phyloP scores from a whole-genome alignment of 2,329 filamentous ascomycete species.

The Botrytis tulipae region DNA sequence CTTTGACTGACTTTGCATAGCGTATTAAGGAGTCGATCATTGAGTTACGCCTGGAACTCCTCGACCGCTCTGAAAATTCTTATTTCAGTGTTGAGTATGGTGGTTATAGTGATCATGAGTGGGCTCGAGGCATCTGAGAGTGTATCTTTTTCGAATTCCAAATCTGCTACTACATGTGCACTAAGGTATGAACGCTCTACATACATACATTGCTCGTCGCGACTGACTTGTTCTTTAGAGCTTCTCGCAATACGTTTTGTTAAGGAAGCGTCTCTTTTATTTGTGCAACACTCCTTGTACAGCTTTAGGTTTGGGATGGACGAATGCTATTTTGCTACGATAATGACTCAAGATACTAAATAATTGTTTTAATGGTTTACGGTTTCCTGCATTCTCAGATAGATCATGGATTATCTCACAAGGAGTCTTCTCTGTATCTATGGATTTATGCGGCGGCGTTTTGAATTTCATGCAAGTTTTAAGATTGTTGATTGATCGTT shows the following conservation, averaged over 20 bases:
- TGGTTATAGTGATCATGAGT: conserved; percentile 17
- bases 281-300: not conserved
- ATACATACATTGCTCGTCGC: not conserved
- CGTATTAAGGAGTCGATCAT: conserved; percentile 10
- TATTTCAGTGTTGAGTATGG: conserved; percentile 21
- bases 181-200: not conserved
- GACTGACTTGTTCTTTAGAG: not conserved
- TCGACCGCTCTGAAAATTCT: conserved; percentile 17
- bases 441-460: not conserved
- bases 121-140: conserved; percentile 18
- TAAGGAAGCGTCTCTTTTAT: not conserved
- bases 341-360: conserved; percentile 6
- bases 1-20: conserved; percentile 7
- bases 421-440: not conserved
- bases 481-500: not conserved
- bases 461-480: not conserved
- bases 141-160: not conserved
- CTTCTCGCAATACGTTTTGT: not conserved
- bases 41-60: conserved; percentile 15
- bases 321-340: conserved; percentile 6
- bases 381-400: not conserved
- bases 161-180: conserved; percentile 3
- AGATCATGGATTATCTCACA: not conserved
- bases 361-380: not conserved
- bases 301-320: not conserved